Evolutionary conservation across 768 basidiomycete genomes (phyloP).

Genomic region (Dentipellis fragilis): DNA sequence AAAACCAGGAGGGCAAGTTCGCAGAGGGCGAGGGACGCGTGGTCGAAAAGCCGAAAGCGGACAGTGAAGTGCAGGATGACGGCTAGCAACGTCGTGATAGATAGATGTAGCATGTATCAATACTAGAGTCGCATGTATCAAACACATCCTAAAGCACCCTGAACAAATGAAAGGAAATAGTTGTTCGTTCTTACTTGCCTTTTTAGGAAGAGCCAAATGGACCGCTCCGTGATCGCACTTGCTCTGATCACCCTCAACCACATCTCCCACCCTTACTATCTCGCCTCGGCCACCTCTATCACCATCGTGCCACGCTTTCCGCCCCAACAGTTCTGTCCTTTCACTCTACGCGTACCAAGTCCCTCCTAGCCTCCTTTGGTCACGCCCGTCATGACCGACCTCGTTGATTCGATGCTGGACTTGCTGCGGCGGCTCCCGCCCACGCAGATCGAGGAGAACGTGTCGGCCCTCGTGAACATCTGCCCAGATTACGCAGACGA

Average conservation of each 20-base stretch:
- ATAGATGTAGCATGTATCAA: no score
- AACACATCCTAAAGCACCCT: background rate
- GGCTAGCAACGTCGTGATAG: no score
- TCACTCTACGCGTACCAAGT: no score
- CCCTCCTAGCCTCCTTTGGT: background rate
- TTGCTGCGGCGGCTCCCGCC: conserved; percentile 95
- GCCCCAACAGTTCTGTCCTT: no score
- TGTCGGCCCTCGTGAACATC: conserved; percentile 68
- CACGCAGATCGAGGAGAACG: conserved; percentile 78
- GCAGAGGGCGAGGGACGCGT: conserved; percentile 23
- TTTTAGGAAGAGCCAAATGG: no score
- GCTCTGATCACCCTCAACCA: no score
- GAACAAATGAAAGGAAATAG: background rate
- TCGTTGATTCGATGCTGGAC: conserved; percentile 90
- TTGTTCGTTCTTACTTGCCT: background rate
- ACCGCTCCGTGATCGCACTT: no score
- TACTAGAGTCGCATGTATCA: no score
- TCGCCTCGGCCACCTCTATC: no score
- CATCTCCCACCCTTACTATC: no score
- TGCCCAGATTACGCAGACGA: conserved; percentile 94
- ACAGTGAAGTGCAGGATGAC: background rate
- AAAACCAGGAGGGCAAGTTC: conserved; percentile 28
- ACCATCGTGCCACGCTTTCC: no score
- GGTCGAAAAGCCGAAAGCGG: background rate
- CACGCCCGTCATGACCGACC: conserved; percentile 47